phyloP scores from a whole-genome alignment of 2,329 filamentous ascomycete genomes.

The Kalmusia sp. region DNA sequence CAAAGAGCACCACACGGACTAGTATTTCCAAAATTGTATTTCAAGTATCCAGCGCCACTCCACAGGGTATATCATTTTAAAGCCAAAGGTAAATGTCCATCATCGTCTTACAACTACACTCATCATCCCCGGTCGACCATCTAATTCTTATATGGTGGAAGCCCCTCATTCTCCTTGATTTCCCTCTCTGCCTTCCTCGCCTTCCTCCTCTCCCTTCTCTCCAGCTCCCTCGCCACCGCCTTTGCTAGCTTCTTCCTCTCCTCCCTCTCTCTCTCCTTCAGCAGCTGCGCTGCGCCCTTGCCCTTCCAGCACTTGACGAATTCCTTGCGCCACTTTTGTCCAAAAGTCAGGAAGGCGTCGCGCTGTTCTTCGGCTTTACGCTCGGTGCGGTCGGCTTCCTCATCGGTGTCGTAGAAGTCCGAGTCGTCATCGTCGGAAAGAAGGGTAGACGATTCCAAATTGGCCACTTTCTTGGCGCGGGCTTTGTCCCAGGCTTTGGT shows the following conservation, averaged over 20 bases:
- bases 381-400: constrained; percentile 35
- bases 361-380: constrained; percentile 37
- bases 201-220: constrained; percentile 32
- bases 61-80: constrained; percentile 8
- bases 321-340: constrained; percentile 40
- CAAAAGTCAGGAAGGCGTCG: constrained; percentile 35
- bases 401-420: constrained; percentile 40
- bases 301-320: constrained; percentile 38
- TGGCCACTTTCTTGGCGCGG: constrained; percentile 30
- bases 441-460: constrained; percentile 26
- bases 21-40: no score
- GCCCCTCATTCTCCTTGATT: constrained; percentile 19
- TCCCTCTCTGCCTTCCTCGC: constrained; percentile 29
- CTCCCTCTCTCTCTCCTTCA: constrained; percentile 39
- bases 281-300: constrained; percentile 31
- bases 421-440: constrained; percentile 25
- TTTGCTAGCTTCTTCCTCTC: constrained; percentile 40
- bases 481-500: constrained; percentile 41
- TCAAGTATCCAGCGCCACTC: background rate
- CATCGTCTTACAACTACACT: background rate
- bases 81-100: constrained; percentile 1
- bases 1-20: no score
- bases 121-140: background rate
- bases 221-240: constrained; percentile 38
- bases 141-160: constrained; percentile 33